Evolutionary conservation across 1,284 basidiomycete genomes (phyloP).

Genomic region (Phellopilus nigrolimitatus): DNA sequence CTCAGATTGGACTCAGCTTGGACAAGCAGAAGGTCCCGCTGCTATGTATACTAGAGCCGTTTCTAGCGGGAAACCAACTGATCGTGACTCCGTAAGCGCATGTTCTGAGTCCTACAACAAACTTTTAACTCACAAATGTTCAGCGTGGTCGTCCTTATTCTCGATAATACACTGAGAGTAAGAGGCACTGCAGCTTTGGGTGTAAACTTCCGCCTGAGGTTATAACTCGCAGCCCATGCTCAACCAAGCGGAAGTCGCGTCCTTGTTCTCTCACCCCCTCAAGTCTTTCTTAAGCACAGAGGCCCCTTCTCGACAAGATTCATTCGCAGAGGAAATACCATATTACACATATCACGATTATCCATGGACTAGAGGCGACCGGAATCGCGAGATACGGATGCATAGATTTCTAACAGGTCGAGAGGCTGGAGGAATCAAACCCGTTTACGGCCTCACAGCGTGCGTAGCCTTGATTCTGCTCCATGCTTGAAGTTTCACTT

Average conservation of each 20-base stretch:
- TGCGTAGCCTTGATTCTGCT: slow-evolving; percentile 35
- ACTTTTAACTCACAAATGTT: not conserved
- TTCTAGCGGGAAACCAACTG: slow-evolving; percentile 64
- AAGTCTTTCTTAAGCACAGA: slow-evolving; percentile 63
- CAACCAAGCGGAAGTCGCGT: slow-evolving; percentile 71
- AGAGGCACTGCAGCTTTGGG: slow-evolving; percentile 21
- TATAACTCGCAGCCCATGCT: slow-evolving; percentile 57
- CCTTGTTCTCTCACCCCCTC: slow-evolving; percentile 80
- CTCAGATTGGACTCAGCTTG: slow-evolving; percentile 72
- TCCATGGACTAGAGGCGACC: slow-evolving; percentile 10
- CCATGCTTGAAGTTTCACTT: not conserved
- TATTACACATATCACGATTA: slow-evolving; percentile 18
- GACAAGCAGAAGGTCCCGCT: slow-evolving; percentile 66
- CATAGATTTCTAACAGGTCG: slow-evolving; percentile 80
- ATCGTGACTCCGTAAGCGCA: slow-evolving; percentile 74
- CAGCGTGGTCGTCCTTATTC: slow-evolving; percentile 78
- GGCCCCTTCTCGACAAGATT: slow-evolving; percentile 55
- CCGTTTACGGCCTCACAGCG: slow-evolving; percentile 81
- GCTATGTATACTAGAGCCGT: slow-evolving; percentile 72
- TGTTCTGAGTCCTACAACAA: not conserved
- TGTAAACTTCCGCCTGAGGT: not conserved
- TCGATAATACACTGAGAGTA: slow-evolving; percentile 65
- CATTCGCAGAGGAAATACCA: slow-evolving; percentile 22
- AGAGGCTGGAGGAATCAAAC: slow-evolving; percentile 76
- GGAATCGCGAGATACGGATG: slow-evolving; percentile 38